Evolutionary conservation across 805 yeast species (phyloP), one percentile per base, ranked within the genome.

Genomic region (Myxozyma neotropica): DNA sequence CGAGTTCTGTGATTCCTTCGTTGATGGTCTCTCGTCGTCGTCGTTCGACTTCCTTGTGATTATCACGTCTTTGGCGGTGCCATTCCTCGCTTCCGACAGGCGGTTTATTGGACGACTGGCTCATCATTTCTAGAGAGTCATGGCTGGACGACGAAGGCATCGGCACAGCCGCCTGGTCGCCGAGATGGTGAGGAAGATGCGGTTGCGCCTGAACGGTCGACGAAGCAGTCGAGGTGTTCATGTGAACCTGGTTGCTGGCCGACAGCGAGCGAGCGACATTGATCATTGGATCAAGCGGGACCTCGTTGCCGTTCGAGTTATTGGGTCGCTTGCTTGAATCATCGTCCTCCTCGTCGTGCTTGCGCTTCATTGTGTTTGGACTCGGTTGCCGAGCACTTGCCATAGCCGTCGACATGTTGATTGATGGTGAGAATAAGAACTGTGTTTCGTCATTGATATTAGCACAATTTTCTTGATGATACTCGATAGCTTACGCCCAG

Each of bases 21-120:
- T 90, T 92, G 71, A 92, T 92, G 48, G 85, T 83, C 72, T 91
- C 96, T 70, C 97, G 83, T 74, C 97, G 83, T 68, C 96, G 84
- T 71, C 96, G 82, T 76, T 92, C 97, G 23, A 92, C 97, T 75
- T 92, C 97, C 75, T 91, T 92, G 77, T 94, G 99, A 74, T 90
- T 92, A 68, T 89, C 89, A 69, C 88, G 86, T 69, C 97, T 84
- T 71, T 84, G 83, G 61, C 80, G 81, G 71, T 87, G 90, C 93
- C 94, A 88, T 72, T 88, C 95, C 46, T 86, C 89, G 31, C 87
- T 74, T n/a, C 94, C 94, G 46, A 86, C 87, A 10, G 76, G 71
- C 2, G 92, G 89, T 72, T 84, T 85, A 4, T 48, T 12, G 10
- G 47, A 15, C n/a, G 55, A 39, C 47, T 27, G 45, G 44, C 38